Evolutionary conservation across 2,329 filamentous ascomycete genomes (phyloP).

Genomic region (Sarocladium strictum): DNA sequence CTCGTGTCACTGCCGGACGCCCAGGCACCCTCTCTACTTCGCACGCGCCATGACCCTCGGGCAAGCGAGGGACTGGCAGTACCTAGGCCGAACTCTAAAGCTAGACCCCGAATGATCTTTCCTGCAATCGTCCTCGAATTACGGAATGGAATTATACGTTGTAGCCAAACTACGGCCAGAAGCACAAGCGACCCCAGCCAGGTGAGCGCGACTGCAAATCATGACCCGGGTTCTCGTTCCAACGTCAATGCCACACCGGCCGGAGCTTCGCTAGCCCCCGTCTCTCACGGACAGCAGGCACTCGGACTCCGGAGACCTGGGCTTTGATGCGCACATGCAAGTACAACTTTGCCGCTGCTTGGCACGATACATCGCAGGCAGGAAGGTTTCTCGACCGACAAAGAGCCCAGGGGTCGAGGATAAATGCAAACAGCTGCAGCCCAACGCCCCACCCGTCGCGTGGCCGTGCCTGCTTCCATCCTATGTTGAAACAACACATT

Average conservation of each 20-base stretch:
- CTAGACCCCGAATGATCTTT: neutral
- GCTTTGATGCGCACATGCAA: neutral
- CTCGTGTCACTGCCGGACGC: neutral
- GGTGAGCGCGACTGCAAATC: neutral
- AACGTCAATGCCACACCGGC: neutral
- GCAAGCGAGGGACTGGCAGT: neutral
- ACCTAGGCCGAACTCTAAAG: neutral
- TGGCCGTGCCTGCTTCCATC: slow-evolving; percentile 3
- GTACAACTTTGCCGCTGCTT: neutral
- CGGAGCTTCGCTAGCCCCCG: neutral
- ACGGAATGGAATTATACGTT: neutral
- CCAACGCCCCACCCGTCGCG: slow-evolving; percentile 4
- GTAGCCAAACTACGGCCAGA: neutral
- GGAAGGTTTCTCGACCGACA: neutral
- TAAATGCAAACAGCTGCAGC: slow-evolving; percentile 9
- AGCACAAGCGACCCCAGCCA: neutral
- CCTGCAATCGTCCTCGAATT: neutral
- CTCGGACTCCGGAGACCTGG: neutral
- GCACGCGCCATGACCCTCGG: neutral
- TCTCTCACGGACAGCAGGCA: neutral
- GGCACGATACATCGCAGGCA: neutral
- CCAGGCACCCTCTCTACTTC: neutral
- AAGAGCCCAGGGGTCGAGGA: neutral
- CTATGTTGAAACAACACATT: neutral
- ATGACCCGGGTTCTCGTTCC: neutral